Conservation (phyloP, 1,284 basidiomycete genomes). For the Pseudozyma flocculosa region DNA sequence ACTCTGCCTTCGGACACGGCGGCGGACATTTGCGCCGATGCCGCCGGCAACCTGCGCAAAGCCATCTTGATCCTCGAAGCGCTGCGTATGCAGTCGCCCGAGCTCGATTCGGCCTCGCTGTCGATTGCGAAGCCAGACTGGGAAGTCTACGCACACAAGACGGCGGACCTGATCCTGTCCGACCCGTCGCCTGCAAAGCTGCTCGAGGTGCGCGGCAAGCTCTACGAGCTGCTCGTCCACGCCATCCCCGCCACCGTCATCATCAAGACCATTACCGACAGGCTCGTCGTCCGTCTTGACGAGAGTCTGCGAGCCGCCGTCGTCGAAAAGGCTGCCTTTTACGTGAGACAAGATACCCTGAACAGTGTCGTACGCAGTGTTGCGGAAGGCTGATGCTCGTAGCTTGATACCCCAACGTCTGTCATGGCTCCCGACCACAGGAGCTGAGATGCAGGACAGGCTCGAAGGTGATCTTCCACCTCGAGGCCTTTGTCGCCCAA, state of each 20-base stretch:
- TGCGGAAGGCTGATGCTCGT: too few species aligned
- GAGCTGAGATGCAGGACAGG: constrained; percentile 51
- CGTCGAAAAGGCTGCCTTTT: constrained; percentile 72
- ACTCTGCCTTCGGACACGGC: constrained; percentile 74
- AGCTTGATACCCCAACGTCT: too few species aligned
- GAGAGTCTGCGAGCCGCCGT: constrained; percentile 57
- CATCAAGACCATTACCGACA: constrained; percentile 65
- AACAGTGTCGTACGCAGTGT: constrained; percentile 4
- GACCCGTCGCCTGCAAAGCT: constrained; percentile 89
- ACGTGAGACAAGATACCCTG: too few species aligned
- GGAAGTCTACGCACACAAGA: constrained; percentile 94
- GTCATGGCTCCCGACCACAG: too few species aligned
- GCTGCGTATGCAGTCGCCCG: constrained; percentile 71
- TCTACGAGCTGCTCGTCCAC: constrained; percentile 94
- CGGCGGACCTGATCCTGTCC: constrained; percentile 87
- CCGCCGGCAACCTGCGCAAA: constrained; percentile 88
- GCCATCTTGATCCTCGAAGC: constrained; percentile 93
- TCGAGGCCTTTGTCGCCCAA: constrained; percentile 55
- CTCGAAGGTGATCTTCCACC: constrained; percentile 54
- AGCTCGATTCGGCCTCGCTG: constrained; percentile 63
- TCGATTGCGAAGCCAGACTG: constrained; percentile 92
- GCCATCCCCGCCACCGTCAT: constrained; percentile 85
- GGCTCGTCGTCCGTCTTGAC: constrained; percentile 81
- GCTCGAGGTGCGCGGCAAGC: constrained; percentile 85
- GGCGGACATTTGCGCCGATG: constrained; percentile 73